These are phyloP conservation scores for Russula vinacea DNA, from an alignment of 768 basidiomycete genomes.

Conservation along the genomic window DNA sequence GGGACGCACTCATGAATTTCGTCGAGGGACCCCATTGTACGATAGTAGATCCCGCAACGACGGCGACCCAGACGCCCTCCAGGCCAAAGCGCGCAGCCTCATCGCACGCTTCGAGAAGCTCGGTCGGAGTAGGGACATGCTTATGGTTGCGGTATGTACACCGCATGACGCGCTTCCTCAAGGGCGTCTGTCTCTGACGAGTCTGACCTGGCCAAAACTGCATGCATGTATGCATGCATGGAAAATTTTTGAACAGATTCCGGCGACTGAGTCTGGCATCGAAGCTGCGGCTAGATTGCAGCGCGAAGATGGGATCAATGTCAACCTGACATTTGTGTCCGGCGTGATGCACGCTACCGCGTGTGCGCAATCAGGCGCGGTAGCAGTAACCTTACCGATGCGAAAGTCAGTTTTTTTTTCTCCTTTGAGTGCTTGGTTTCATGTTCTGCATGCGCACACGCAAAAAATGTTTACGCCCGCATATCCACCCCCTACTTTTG, in stretches of 20 bases:
- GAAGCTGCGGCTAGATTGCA: slow-evolving; percentile 45
- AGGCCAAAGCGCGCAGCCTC: slow-evolving; percentile 43
- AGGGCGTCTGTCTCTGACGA: background rate
- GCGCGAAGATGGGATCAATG: slow-evolving; percentile 42
- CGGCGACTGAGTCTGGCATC: slow-evolving; percentile 56
- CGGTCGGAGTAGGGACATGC: slow-evolving; percentile 39
- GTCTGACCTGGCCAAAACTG: background rate
- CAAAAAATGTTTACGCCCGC: background rate
- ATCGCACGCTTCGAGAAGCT: slow-evolving; percentile 42
- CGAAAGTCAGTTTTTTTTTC: slow-evolving; percentile 40
- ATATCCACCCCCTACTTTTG: no score
- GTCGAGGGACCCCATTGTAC: slow-evolving; percentile 46
- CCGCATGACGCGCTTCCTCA: background rate
- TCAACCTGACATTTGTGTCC: slow-evolving; percentile 53
- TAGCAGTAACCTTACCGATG: slow-evolving; percentile 48
- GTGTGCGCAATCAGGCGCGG: slow-evolving; percentile 52
- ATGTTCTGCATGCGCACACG: no score
- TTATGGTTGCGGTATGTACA: slow-evolving; percentile 50
- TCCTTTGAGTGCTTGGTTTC: background rate
- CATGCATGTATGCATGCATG: background rate
- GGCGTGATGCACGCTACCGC: slow-evolving; percentile 52
- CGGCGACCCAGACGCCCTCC: slow-evolving; percentile 40
- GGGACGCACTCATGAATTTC: slow-evolving; percentile 44
- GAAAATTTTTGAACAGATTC: slow-evolving; percentile 43
- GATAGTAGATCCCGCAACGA: slow-evolving; percentile 50